Evolutionary conservation across 768 basidiomycete genomes (phyloP).

Genomic region (Pleurotus giganteus): DNA sequence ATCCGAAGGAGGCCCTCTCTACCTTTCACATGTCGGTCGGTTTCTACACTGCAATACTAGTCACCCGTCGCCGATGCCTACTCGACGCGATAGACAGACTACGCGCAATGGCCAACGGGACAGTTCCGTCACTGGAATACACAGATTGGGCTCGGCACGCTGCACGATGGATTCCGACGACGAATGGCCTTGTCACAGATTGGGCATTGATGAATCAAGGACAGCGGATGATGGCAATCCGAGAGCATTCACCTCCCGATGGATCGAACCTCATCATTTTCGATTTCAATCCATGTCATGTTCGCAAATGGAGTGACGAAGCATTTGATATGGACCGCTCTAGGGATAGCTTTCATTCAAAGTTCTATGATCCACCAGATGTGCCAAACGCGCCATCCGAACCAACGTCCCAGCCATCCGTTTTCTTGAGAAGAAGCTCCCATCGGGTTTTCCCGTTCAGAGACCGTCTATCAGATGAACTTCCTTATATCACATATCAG

Average conservation of each 20-base stretch:
- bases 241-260: not conserved
- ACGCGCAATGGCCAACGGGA: not conserved
- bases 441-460: no score
- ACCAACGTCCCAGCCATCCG: no score
- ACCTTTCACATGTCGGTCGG: not conserved
- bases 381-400: no score
- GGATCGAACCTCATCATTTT: not conserved
- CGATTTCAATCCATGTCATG: not conserved
- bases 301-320: not conserved
- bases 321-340: not conserved
- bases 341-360: not conserved
- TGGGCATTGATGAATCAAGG: not conserved
- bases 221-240: not conserved
- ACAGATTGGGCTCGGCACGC: not conserved
- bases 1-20: not conserved
- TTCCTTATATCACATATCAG: not conserved
- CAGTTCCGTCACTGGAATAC: not conserved
- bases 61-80: not conserved
- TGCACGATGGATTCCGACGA: not conserved
- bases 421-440: no score
- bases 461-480: not conserved
- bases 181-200: not conserved
- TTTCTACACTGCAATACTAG: not conserved
- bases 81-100: not conserved
- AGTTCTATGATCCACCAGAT: no score